A percentile compares a stretch with the other conserved stretches of the same genome.
phyloP scores from a whole-genome alignment of 805 yeast species.

The Diddensiella santjacobensis region DNA sequence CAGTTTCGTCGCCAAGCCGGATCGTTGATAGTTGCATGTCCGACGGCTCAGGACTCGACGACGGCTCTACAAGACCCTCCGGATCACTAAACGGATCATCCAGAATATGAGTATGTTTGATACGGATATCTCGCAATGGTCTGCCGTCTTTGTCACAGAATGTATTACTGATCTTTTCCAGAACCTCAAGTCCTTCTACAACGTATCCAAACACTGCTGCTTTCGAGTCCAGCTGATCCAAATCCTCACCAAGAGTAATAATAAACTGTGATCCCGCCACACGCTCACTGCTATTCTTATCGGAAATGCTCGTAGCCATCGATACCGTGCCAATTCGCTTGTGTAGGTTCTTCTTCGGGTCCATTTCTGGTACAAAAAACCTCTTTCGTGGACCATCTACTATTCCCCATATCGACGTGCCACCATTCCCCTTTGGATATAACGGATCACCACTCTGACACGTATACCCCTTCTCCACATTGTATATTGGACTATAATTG shows the following conservation, averaged over 20 bases:
- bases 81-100: conserved; percentile 53
- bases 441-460: conserved; percentile 49
- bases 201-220: conserved; percentile 46
- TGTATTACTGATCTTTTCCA: conserved; percentile 43
- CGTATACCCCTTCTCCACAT: conserved; percentile 38
- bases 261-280: conserved; percentile 38
- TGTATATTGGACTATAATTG: conserved; percentile 48
- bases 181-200: conserved; percentile 44
- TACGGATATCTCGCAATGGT: conserved; percentile 49
- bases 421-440: conserved; percentile 38
- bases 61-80: conserved; percentile 26
- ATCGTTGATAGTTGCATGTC: conserved; percentile 34
- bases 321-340: conserved; percentile 37
- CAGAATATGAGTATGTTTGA: conserved; percentile 47
- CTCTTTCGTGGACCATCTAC: conserved; percentile 7
- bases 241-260: conserved; percentile 36
- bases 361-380: conserved; percentile 24
- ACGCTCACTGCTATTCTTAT: conserved; percentile 5
- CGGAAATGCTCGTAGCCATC: conserved; percentile 22
- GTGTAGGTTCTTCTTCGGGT: conserved; percentile 27
- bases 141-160: conserved; percentile 38
- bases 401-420: conserved; percentile 35
- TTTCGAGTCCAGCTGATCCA: conserved; percentile 26
- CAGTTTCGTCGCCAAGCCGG: conserved; percentile 28
- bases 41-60: conserved; percentile 38